Conservation (phyloP, 164 flowering plant genomes). For the Euptelea pleiosperma region DNA sequence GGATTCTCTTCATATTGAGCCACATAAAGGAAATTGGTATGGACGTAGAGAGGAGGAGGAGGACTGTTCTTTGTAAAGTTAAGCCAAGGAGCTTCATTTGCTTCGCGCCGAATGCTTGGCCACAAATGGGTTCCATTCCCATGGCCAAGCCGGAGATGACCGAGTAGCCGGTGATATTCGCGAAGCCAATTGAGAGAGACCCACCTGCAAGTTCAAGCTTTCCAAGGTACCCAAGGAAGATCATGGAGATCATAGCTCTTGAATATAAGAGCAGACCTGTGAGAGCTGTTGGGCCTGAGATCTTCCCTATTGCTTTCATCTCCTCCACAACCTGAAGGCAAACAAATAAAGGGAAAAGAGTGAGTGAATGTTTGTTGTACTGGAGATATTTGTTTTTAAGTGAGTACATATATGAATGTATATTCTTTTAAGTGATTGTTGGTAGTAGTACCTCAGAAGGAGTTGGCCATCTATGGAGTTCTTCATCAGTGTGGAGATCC, state of each 20-base stretch:
- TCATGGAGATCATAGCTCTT: conserved; percentile 90
- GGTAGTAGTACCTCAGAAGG: conserved; percentile 57
- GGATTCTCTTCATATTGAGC: conserved; percentile 79
- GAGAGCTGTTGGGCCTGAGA: conserved; percentile 75
- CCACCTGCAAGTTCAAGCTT: conserved; percentile 93
- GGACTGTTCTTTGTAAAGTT: conserved; percentile 75
- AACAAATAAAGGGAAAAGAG: conserved; percentile 1
- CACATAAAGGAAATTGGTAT: conserved; percentile 84
- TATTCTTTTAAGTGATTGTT: background rate
- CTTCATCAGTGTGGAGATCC: conserved; percentile 26
- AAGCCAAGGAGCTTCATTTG: conserved; percentile 72
- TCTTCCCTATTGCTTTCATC: conserved; percentile 69
- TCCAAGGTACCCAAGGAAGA: conserved; percentile 84
- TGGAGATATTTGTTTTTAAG: background rate
- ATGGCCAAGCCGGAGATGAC: conserved; percentile 86
- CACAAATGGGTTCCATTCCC: conserved; percentile 99
- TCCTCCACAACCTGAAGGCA: conserved; percentile 66
- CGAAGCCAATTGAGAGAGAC: conserved; percentile 84
- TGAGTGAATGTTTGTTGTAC: background rate
- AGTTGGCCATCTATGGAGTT: conserved; percentile 77
- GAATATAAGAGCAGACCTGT: conserved; percentile 79
- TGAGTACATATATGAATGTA: background rate
- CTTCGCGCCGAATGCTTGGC: conserved; percentile 86
- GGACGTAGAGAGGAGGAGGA: conserved; percentile 69
- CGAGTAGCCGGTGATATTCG: conserved; percentile 95